Base-by-base conservation (phyloP, 2,329 filamentous ascomycete genomes). In the Cercospora sp. region DNA sequence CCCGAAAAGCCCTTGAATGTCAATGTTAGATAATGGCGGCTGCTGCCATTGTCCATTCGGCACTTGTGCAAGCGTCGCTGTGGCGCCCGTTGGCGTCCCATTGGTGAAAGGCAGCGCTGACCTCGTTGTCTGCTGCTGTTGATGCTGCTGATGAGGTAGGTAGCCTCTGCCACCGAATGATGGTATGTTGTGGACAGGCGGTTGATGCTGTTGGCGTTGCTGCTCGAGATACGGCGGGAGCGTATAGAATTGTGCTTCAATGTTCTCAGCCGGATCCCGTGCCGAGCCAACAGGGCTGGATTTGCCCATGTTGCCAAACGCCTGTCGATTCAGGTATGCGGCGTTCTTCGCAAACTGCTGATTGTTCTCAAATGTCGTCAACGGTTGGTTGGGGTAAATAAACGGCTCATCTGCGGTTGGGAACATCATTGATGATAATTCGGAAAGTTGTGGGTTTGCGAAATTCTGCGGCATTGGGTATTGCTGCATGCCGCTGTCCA, bases 341-440 rank as follows among this genome's bases (percentile, higher is more conserved):
- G 64, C 28, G 13, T 74, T 73, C 43, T 77, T 77, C 30, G 68
- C 72, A 49, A 72, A 76, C 84, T 81, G 73, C 63, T 77, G 74
- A 65, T 78, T 81, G 71, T 82, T 84, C 68, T 85, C 83, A 68
- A 84, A 84, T 0, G 81, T 83, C 34, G 90, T 89, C 82, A 90
- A 87, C 0, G 90, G 89, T 71, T 92, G 90, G 74, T 90, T 92
- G 0, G 91, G 91, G 74, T 94, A 95, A 0, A 89, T 90, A 70
- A 94, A 90, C 0, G 91, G 91, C 74, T 94, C 91, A 66, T 78
- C 75, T 49, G 87, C 86, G 37, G 87, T 86, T 1, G 91, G 89
- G 75, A 94, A 94, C 90, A 94, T 93, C 81, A 94, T 88, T 3
- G 89, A 88, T 67, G 90, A 90, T 6, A 94, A 85, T 76, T 92